Conservation (phyloP, 345 rosid species). For the Boechera stricta region DNA sequence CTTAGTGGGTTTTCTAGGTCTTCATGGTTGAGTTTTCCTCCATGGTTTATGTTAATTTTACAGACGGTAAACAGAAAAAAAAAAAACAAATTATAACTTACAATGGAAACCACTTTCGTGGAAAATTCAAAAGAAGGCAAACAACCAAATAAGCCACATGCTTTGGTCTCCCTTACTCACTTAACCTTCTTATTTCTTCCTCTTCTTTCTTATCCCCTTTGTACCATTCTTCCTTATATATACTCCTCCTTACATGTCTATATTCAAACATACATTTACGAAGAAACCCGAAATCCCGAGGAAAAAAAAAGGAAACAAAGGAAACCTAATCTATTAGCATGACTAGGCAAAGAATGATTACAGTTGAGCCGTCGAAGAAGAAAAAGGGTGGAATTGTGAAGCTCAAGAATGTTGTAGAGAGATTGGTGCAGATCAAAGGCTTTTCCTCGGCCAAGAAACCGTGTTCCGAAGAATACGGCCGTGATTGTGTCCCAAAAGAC, state of each 20-base stretch:
- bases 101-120: conserved; percentile 32
- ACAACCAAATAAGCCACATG: conserved; percentile 51
- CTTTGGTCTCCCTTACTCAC: conserved; percentile 46
- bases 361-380: conserved; percentile 40
- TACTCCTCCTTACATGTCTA: conserved; percentile 14
- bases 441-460: conserved; percentile 39
- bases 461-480: conserved; percentile 27
- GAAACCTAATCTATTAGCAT: conserved; percentile 14
- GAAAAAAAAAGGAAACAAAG: not conserved
- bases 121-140: conserved; percentile 32
- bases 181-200: conserved; percentile 20
- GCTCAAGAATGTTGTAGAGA: conserved; percentile 51
- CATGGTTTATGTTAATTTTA: conserved; percentile 5
- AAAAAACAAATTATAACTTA: conserved; percentile 1
- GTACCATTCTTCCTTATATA: conserved; percentile 38
- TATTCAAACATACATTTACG: conserved; percentile 9
- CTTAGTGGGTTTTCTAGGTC: conserved; percentile 4
- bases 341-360: conserved; percentile 47
- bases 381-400: conserved; percentile 43
- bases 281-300: not conserved
- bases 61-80: not conserved
- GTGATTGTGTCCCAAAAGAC: conserved; percentile 58
- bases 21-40: conserved; percentile 1
- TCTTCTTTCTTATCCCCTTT: conserved; percentile 45
- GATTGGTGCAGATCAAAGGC: conserved; percentile 43